Evolutionary conservation across 306 rosid species (phyloP), one percentile per base, ranked within the genome.

Genomic region (Rubus idaeus): DNA sequence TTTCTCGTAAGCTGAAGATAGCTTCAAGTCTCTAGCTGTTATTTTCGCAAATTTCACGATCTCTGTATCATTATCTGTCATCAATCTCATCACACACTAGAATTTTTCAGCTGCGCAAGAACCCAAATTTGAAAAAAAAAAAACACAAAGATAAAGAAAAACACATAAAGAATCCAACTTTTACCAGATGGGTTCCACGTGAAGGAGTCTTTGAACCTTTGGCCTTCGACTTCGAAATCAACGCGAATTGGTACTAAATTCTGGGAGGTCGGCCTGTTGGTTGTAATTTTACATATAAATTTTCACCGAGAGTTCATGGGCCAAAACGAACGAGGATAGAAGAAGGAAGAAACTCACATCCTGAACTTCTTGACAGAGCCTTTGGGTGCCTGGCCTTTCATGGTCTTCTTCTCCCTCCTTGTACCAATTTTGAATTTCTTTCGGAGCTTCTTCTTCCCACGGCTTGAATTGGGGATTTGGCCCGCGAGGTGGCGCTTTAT

Each of bases 161-260:
- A 5, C 26, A 26, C n/a, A 26, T 61, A 20, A 44, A 66, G 8
- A 5, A 58, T 46, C 0, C 1, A 37, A 50, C 63, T 74, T 67
- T 23, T 85, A 93, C 98, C 97, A 75, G 95, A 83, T 79, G 96
- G 95, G 88, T 94, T 92, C 98, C 96, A 92, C 56, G 98, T 92
- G 86, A 95, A 89, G n/a, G 93, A 80, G 76, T 95, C 97, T 79
- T 89, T 92, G 84, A 79, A 91, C 75, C 85, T 89, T 73, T 90
- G 96, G 8, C 89, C 92, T 46, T 92, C 96, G 46, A 90, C 82
- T 80, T 90, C 93, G 10, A 90, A 87, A 68, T 93, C 96, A 73
- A 93, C 65, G 21, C 97, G 91, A 71, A 93, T 90, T 6, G 98
- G 96, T 2, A 91, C 83, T 7, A 93, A 80, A 62, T 90, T 90